Conservation (phyloP, 2,329 filamentous ascomycete species). For the Pseudogymnoascus pannorum region DNA sequence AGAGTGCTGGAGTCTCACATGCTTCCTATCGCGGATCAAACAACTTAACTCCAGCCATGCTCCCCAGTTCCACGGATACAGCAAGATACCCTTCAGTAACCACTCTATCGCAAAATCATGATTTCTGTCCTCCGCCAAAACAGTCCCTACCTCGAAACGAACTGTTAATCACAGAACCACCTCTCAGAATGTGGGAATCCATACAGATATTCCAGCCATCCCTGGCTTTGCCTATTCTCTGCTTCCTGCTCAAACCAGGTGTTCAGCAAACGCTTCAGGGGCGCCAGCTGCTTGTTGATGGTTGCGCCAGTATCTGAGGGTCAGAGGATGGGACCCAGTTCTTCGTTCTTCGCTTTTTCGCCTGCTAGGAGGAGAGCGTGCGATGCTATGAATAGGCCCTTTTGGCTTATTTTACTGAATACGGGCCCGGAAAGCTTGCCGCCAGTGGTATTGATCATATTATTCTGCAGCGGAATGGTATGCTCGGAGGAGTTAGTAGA, state of each 20-base stretch:
- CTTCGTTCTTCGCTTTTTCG: background rate
- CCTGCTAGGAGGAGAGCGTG: background rate
- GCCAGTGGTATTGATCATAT: background rate
- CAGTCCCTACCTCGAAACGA: background rate
- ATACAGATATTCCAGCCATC: slow-evolving; percentile 1
- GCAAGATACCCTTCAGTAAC: background rate
- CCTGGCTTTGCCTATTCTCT: background rate
- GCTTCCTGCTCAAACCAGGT: background rate
- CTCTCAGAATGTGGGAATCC: background rate
- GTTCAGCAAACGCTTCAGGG: background rate
- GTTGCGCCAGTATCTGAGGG: background rate
- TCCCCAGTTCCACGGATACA: background rate
- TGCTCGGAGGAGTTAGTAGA: background rate
- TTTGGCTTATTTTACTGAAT: background rate
- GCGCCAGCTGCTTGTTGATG: background rate
- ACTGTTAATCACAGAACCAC: background rate
- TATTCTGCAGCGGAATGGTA: background rate
- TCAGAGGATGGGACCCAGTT: background rate
- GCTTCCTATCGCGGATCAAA: background rate
- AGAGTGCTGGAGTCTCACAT: background rate
- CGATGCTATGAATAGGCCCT: background rate
- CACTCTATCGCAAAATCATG: background rate
- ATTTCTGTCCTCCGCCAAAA: background rate
- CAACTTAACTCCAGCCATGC: background rate
- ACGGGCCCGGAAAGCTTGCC: background rate